Base-by-base conservation (phyloP, 768 basidiomycete genomes). In the Psilocybe cubensis region DNA sequence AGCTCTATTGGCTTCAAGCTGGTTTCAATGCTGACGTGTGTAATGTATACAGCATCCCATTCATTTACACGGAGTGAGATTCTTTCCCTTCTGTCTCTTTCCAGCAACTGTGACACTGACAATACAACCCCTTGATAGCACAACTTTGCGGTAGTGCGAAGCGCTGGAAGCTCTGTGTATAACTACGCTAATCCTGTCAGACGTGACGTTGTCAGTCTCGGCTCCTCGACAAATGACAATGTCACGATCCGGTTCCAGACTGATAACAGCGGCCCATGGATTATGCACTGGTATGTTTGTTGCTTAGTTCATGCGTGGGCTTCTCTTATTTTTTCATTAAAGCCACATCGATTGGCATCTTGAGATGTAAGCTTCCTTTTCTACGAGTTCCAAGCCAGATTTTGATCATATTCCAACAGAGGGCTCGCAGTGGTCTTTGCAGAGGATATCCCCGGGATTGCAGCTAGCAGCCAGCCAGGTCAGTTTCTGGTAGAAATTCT, bases 211-310 rank as follows among this genome's bases (percentile, higher is more conserved):
- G 75, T 76, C 20, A 71, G 66, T 20, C 69, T 64, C 28, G 74
- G 75, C 11, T 20, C 27, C 11, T 35, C 59, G 2, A 57, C 56
- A 6, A 58, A 54, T 12, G 76, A 78, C 58, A 73, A 74, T 18
- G 77, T 81, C 23, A 81, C 80, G 6, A 76, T 89, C 47, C 78
- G 85, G 31, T 87, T 85, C 72, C 66, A 70, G 23, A 83, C 87
- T 1, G 84, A 89, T 68, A 89, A 87, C 70, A 74, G 84, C 17
- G 85, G 85, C 17, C 81, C 81, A 18, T 85, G 83, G 78, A 65
- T 74, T 46, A 53, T 74, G 44, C 70, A 71, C 53, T 73, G 72
- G 71, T 72, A 24, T 14, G 70, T 59, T 20, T 52, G 33, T 42
- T 1, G 40, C 21, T 24, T 24, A 21, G 18, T 6, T 52, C 17